Percentiles rank a stretch among this genome's conserved stretches.
phyloP scores from a whole-genome alignment of 2,329 filamentous ascomycete species.

The Colletotrichum karsti region DNA sequence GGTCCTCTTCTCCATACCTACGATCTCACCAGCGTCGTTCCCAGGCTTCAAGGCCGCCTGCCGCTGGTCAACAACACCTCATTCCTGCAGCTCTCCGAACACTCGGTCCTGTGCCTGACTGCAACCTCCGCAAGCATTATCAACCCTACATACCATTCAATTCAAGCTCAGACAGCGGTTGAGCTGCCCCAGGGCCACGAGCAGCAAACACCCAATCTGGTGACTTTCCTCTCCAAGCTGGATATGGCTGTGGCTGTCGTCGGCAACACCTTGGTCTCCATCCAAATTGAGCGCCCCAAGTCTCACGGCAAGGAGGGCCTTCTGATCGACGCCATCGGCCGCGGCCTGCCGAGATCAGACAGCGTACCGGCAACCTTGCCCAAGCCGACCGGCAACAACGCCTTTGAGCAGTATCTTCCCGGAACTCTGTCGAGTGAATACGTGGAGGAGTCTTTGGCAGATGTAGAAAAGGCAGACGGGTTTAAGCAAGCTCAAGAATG shows the following conservation, averaged over 20 bases:
- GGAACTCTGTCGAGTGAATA: conserved; percentile 61
- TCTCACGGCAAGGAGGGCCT: conserved; percentile 67
- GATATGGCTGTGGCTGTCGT: conserved; percentile 72
- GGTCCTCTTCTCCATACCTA: conserved; percentile 66
- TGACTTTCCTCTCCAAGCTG: conserved; percentile 71
- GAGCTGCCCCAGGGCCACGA: conserved; percentile 48
- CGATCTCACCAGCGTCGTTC: conserved; percentile 69
- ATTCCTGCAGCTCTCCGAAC: conserved; percentile 73
- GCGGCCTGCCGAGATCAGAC: conserved; percentile 51
- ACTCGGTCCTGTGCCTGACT: conserved; percentile 71
- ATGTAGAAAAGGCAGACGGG: conserved; percentile 56
- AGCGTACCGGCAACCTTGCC: conserved; percentile 14
- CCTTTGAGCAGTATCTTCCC: conserved; percentile 46
- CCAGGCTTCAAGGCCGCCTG: conserved; percentile 65
- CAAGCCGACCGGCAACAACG: conserved; percentile 10
- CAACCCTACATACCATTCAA: conserved; percentile 73
- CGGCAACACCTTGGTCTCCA: conserved; percentile 70
- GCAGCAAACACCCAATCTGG: conserved; percentile 50
- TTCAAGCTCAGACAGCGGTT: conserved; percentile 59
- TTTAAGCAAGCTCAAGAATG: conserved; percentile 56
- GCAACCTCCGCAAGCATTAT: conserved; percentile 66
- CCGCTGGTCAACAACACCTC: conserved; percentile 62
- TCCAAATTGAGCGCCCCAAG: conserved; percentile 73
- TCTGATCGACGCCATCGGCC: conserved; percentile 78
- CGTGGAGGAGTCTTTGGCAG: conserved; percentile 52